Evolutionary conservation across 2,329 filamentous ascomycete species (phyloP).

Genomic region (Colletotrichum sidae): DNA sequence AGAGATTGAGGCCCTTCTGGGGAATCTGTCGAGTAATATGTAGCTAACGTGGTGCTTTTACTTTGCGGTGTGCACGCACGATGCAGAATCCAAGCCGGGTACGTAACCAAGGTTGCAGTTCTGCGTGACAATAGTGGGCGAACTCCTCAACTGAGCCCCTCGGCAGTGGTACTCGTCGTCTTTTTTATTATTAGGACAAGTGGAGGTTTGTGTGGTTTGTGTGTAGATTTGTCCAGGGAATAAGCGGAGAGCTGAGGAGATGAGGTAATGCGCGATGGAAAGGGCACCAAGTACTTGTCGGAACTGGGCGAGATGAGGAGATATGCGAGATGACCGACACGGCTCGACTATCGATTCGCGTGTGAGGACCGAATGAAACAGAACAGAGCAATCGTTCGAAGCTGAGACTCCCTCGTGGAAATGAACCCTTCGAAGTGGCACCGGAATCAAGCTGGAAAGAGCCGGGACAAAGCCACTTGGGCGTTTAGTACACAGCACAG

Average conservation of each 20-base stretch:
- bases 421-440: slow-evolving; percentile 19
- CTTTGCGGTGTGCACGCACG: slow-evolving; percentile 38
- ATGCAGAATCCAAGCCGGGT: slow-evolving; percentile 27
- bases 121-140: not conserved
- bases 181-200: slow-evolving; percentile 27
- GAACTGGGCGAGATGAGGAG: slow-evolving; percentile 8
- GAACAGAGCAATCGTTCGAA: slow-evolving; percentile 3
- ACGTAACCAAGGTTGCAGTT: not conserved
- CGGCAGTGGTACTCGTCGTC: slow-evolving; percentile 5
- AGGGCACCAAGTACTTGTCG: slow-evolving; percentile 17
- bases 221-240: slow-evolving; percentile 10
- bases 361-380: no score
- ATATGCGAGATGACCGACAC: not conserved
- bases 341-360: not conserved
- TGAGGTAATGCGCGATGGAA: slow-evolving; percentile 20
- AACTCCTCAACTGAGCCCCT: slow-evolving; percentile 18
- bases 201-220: not conserved
- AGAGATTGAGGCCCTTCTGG: slow-evolving; percentile 32
- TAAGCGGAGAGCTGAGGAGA: slow-evolving; percentile 23
- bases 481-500: slow-evolving; percentile 23
- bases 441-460: slow-evolving; percentile 8
- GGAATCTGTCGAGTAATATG: slow-evolving; percentile 31
- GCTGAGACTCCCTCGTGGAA: slow-evolving; percentile 31
- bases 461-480: slow-evolving; percentile 20
- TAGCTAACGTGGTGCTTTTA: slow-evolving; percentile 22